Conservation (phyloP, 768 basidiomycete species). For the Naematelia aurantialba region DNA sequence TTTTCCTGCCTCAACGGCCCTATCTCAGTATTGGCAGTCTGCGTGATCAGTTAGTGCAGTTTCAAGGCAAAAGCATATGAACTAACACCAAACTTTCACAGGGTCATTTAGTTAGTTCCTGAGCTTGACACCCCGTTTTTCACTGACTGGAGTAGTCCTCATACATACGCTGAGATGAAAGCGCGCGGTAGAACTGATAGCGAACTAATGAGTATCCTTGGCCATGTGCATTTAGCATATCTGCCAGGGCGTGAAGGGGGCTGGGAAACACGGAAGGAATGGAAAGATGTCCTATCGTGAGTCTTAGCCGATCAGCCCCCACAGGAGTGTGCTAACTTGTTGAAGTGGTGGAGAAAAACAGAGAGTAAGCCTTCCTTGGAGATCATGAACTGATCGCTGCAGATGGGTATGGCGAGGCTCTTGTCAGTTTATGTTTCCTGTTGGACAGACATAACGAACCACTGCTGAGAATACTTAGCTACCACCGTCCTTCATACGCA, state of each 20-base stretch:
- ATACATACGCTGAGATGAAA: constrained; percentile 71
- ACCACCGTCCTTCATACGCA: constrained; percentile 46
- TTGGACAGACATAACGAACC: not conserved
- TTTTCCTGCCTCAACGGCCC: constrained; percentile 81
- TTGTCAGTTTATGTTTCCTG: constrained; percentile 60
- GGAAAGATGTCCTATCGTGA: constrained; percentile 75
- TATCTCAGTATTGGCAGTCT: constrained; percentile 87
- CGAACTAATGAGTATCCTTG: constrained; percentile 72
- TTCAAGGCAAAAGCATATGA: not conserved
- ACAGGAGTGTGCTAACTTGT: not conserved
- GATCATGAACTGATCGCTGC: constrained; percentile 6
- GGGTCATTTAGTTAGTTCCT: constrained; percentile 64
- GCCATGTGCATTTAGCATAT: constrained; percentile 78
- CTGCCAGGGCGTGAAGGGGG: constrained; percentile 84
- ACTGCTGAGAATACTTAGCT: constrained; percentile 29
- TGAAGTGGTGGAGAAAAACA: constrained; percentile 93
- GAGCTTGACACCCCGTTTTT: not conserved
- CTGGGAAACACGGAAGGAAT: constrained; percentile 84
- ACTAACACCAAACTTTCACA: constrained; percentile 35
- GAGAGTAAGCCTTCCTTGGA: constrained; percentile 54
- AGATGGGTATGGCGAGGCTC: constrained; percentile 90
- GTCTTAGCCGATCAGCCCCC: constrained; percentile 6
- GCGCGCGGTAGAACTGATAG: constrained; percentile 61
- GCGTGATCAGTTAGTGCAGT: constrained; percentile 65
- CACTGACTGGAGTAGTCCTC: constrained; percentile 55